These are phyloP conservation scores for Alternaria sp. DNA, from an alignment of 2,329 filamentous ascomycete species.

Conservation along the genomic window DNA sequence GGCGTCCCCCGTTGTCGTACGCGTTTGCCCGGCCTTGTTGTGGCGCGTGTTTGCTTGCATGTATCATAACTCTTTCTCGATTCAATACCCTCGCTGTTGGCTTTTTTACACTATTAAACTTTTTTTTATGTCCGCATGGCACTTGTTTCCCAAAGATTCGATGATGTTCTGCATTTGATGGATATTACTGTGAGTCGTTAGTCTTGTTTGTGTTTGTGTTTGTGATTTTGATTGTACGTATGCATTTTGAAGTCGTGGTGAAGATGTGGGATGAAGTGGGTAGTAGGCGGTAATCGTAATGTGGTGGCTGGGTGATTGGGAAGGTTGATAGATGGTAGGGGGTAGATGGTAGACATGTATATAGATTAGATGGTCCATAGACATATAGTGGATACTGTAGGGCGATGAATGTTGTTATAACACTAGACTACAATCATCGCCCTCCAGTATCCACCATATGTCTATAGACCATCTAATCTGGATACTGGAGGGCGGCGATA, in stretches of 20 bases:
- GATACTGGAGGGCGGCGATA: not conserved
- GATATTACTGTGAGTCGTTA: not conserved
- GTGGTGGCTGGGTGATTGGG: not conserved
- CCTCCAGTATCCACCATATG: not conserved
- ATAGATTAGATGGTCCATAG: not conserved
- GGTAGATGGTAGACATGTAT: not conserved
- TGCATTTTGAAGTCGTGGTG: not conserved
- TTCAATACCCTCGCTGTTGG: slow-evolving; percentile 5
- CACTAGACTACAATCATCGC: not conserved
- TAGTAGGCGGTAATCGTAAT: not conserved
- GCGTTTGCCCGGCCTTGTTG: not conserved
- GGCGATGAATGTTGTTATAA: not conserved
- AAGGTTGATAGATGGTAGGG: not conserved
- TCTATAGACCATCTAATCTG: not conserved
- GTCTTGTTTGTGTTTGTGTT: not conserved
- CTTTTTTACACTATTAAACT: not conserved
- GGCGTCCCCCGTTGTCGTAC: not conserved
- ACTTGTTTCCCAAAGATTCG: not conserved
- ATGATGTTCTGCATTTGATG: not conserved
- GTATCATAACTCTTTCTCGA: not conserved
- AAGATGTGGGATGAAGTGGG: fast-evolving
- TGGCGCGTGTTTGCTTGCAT: not conserved
- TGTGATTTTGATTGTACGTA: not conserved
- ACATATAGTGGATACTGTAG: not conserved
- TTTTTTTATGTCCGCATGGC: not conserved